Evolutionary conservation across 164 flowering plant genomes (phyloP).

Genomic region (Vitis vinifera): ASM3070453v1 NC_081818.1:26994501-26995000

Average conservation of each 20-base stretch:
- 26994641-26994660: no score
- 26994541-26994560: slow-evolving; percentile 68
- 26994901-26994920: slow-evolving; percentile 68
- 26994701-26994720: no score
- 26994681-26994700: no score
- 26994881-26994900: slow-evolving; percentile 71
- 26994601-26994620: no score
- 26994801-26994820: slow-evolving; percentile 38
- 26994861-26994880: slow-evolving; percentile 71
- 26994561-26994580: slow-evolving; percentile 77
- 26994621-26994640: no score
- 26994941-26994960: not conserved
- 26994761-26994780: no score
- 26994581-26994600: slow-evolving; percentile 50
- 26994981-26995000: not conserved
- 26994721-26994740: no score
- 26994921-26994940: slow-evolving; percentile 78
- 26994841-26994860: slow-evolving; percentile 78
- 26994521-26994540: slow-evolving; percentile 1
- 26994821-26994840: slow-evolving; percentile 83
- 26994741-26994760: no score
- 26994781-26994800: not conserved
- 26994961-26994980: not conserved
- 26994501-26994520: not conserved
- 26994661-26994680: no score